phyloP scores from a whole-genome alignment of 192 early-diverging fungal genomes.

The Endogone sp. region DNA sequence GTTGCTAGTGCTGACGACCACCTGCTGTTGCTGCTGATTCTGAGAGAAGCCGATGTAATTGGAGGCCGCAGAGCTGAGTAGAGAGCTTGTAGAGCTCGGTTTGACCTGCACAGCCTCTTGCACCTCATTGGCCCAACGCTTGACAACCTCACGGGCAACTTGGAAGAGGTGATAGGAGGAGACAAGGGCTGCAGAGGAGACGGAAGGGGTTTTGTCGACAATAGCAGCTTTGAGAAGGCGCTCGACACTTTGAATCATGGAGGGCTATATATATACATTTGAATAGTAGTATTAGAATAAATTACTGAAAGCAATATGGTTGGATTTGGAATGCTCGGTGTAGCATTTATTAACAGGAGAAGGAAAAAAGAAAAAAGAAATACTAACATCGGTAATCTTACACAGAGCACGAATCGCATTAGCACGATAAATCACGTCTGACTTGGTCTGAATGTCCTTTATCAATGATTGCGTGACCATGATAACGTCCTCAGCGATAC shows the following conservation, averaged over 20 bases:
- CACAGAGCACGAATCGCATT: constrained; percentile 95
- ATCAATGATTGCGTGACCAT: constrained; percentile 95
- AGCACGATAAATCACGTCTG: constrained; percentile 88
- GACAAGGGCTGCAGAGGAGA: constrained; percentile 89
- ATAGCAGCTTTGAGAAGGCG: constrained; percentile 95
- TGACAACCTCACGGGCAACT: constrained; percentile 86
- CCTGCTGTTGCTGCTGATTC: constrained; percentile 32
- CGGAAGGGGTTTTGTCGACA: constrained; percentile 89
- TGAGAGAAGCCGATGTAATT: constrained; percentile 11
- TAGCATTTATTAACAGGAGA: too few species aligned
- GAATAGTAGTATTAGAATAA: background rate
- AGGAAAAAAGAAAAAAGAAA: background rate
- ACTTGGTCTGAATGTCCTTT: constrained; percentile 94
- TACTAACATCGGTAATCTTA: constrained; percentile 88
- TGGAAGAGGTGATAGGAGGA: constrained; percentile 84
- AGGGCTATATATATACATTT: constrained; percentile 44
- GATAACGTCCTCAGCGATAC: constrained; percentile 92
- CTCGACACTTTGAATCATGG: constrained; percentile 95
- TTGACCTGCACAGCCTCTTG: constrained; percentile 92
- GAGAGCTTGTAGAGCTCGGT: constrained; percentile 36
- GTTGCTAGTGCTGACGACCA: constrained; percentile 63
- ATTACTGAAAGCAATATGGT: too few species aligned
- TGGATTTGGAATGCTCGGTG: too few species aligned
- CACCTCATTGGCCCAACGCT: constrained; percentile 96
- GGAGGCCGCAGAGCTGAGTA: constrained; percentile 37